Percentiles rank a stretch among this genome's conserved stretches.
phyloP scores from a whole-genome alignment of 805 yeast species.

The Candida nanaspora region DNA sequence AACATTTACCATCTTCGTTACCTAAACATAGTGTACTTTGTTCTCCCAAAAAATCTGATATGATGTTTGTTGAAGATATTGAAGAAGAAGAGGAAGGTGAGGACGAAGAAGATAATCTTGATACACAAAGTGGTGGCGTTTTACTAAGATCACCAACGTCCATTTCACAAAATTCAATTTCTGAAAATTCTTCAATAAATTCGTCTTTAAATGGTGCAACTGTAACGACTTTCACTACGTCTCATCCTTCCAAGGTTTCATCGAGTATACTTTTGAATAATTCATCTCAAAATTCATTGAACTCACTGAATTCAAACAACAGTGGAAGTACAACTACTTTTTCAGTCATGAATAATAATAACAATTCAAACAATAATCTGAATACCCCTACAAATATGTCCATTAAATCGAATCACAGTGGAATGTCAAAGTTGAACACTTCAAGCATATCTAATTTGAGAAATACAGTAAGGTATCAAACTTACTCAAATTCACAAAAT shows the following conservation, averaged over 20 bases:
- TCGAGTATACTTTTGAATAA: no score
- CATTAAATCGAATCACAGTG: not conserved
- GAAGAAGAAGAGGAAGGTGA: conserved; percentile 20
- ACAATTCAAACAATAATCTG: not conserved
- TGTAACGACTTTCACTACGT: not conserved
- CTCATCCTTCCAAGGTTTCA: not conserved
- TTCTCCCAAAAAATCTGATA: conserved; percentile 24
- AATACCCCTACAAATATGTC: not conserved
- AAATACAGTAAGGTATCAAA: conserved; percentile 1
- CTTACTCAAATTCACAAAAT: not conserved
- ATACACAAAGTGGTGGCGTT: no score
- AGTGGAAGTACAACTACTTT: not conserved
- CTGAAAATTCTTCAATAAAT: conserved; percentile 1
- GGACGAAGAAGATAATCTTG: not conserved
- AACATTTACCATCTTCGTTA: not conserved
- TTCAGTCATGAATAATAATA: not conserved
- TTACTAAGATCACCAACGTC: not conserved
- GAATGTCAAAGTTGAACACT: conserved; percentile 1
- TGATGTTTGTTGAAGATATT: conserved; percentile 23
- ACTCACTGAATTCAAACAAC: conserved; percentile 8
- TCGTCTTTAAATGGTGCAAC: not conserved
- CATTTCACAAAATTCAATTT: not conserved
- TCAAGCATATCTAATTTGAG: conserved; percentile 1
- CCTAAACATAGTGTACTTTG: conserved; percentile 23
- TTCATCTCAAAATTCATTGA: conserved; percentile 1